Evolutionary conservation across 495 filamentous ascomycete genomes (phyloP), one percentile per base, ranked within the genome.

Genomic region (Xylaria palmicola): DNA sequence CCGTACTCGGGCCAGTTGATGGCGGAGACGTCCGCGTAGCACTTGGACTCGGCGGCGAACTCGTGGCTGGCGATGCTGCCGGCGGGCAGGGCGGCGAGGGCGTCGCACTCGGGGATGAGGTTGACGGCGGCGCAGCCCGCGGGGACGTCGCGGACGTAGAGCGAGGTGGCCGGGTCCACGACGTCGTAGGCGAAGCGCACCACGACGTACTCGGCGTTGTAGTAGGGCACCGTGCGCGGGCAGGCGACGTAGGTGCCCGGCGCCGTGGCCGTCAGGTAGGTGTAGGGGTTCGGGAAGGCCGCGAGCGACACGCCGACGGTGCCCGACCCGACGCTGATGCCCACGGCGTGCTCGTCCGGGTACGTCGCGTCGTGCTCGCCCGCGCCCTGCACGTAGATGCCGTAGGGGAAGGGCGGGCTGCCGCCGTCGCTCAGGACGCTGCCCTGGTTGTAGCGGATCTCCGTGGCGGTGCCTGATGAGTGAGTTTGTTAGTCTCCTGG

Each of bases 371-470:
- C 58, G 44, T 61, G 37, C 56, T 67, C 56, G 17, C 34, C 26
- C n/a, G 62, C 48, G 0, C 15, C 19, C 36, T 70, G 68, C 17
- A 69, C 50, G 6, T 40, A 32, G 37, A 77, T 50, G 48, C 69
- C 68, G 27, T 47, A 65, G 2, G 73, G 72, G 52, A 66, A 68
- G 2, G 62, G 65, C 7, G 70, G 72, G n/a, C 44, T 68, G 17
- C 67, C 75, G 36, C 64, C 65, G 53, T 75, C 73, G 41, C 60
- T 71, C 29, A 77, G 55, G 45, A 75, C 50, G 41, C 59, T 67
- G n/a, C 64, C 58, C 2, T 29, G 20, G 17, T 44, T 49, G n/a
- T 27, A 59, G 29, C 62, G 57, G 10, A 65, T 27, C 13, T 72
- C 63, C 5, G 40, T 19, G 10, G 65, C 60, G 15, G 74, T 75